Conservation (phyloP, 495 filamentous ascomycete genomes). For the Staphylotrichum longicolle region DNA sequence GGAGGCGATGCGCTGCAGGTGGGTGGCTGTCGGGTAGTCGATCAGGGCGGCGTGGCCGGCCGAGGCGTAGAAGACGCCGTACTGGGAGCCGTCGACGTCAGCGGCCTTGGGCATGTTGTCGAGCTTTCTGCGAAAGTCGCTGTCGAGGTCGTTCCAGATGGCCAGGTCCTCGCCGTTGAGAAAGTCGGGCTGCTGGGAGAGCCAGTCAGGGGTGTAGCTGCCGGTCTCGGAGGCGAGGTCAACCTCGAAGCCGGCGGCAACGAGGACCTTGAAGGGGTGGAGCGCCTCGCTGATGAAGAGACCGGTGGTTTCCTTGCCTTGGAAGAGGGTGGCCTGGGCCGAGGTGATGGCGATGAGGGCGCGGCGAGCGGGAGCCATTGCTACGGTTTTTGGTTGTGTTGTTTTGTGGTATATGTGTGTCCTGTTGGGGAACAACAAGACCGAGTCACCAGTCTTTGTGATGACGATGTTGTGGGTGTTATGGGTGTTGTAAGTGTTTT, state of each 20-base stretch:
- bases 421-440: too few relatives aligned
- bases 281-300: slow-evolving; percentile 10
- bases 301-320: slow-evolving; percentile 2
- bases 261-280: slow-evolving; percentile 2
- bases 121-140: slow-evolving; percentile 4
- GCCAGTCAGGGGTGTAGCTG: slow-evolving; percentile 6
- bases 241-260: slow-evolving; percentile 6
- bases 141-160: slow-evolving; percentile 6
- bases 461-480: background rate
- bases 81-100: background rate
- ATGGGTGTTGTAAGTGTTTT: background rate
- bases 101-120: slow-evolving; percentile 1
- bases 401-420: background rate
- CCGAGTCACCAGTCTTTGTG: background rate
- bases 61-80: slow-evolving; percentile 2
- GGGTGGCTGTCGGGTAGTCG: background rate
- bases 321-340: slow-evolving; percentile 2
- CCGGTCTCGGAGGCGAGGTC: slow-evolving; percentile 4
- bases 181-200: slow-evolving; percentile 4
- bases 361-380: slow-evolving; percentile 6
- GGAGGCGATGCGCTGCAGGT: background rate
- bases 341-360: slow-evolving; percentile 5
- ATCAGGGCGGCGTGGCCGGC: slow-evolving; percentile 4
- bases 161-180: slow-evolving; percentile 7
- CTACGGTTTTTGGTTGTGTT: background rate